A percentile compares a stretch with the other conserved stretches of the same genome.
These are phyloP conservation scores for Rhizoctonia solani DNA, from an alignment of 1,284 basidiomycete species.

Conservation along the genomic window DNA sequence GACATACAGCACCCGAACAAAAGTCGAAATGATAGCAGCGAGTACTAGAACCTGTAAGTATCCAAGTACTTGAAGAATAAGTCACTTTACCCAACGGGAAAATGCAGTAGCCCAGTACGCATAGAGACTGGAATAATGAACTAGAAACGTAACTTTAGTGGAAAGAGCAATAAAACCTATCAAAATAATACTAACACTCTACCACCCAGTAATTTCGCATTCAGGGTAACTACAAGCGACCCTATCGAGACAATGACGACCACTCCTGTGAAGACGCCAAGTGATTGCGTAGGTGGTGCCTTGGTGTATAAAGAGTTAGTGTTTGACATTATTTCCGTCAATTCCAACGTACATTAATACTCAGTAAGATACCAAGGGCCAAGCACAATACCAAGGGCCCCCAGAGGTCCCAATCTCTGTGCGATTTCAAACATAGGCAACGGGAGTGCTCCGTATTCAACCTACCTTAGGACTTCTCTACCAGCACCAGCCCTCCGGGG, in stretches of 20 bases:
- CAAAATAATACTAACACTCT: constrained; percentile 67
- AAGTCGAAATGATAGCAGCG: constrained; percentile 83
- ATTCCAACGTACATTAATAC: constrained; percentile 70
- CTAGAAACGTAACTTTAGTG: constrained; percentile 50
- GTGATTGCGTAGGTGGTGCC: constrained; percentile 81
- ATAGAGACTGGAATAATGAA: constrained; percentile 94
- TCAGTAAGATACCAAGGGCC: constrained; percentile 82
- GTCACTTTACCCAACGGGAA: constrained; percentile 36
- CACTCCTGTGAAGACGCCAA: constrained; percentile 89
- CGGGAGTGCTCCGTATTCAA: background rate
- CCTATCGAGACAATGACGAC: constrained; percentile 89
- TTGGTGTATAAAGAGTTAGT: constrained; percentile 44
- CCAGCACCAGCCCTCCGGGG: constrained; percentile 71
- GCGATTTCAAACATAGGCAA: background rate
- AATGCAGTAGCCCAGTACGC: constrained; percentile 64
- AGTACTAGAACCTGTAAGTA: constrained; percentile 47
- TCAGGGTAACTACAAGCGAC: constrained; percentile 85
- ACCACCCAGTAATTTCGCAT: constrained; percentile 94
- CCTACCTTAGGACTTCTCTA: constrained; percentile 78
- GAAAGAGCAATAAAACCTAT: background rate
- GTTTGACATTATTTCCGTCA: background rate
- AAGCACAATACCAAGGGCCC: constrained; percentile 88
- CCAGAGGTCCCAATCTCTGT: constrained; percentile 95
- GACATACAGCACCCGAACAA: constrained; percentile 83
- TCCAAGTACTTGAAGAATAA: background rate